These are phyloP conservation scores for Yarrowia keelungensis DNA, from an alignment of 805 yeast species.

Conservation along the genomic window DNA sequence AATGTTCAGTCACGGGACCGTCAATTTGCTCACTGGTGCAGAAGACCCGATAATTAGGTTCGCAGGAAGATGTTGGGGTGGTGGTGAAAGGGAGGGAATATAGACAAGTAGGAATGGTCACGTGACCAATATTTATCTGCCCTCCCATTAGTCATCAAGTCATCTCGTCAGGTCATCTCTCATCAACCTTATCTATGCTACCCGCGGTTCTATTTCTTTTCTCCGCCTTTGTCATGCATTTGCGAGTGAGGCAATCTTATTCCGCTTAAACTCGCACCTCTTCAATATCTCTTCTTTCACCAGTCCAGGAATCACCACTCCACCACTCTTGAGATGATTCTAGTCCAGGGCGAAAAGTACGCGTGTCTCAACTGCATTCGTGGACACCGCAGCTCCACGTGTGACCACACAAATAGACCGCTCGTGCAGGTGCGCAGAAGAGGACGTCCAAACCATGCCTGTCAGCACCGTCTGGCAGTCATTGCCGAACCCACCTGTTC, in stretches of 20 bases:
- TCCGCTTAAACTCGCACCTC: background rate
- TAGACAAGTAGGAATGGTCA: background rate
- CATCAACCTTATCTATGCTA: constrained; percentile 2
- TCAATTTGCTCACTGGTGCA: constrained; percentile 29
- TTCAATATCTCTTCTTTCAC: constrained; percentile 7
- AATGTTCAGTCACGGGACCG: background rate
- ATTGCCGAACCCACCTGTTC: constrained; percentile 43
- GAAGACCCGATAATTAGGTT: background rate
- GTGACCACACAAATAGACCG: constrained; percentile 81
- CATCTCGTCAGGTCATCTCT: background rate
- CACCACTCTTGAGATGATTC: constrained; percentile 62
- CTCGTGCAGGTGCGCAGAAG: constrained; percentile 86
- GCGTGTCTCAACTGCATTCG: constrained; percentile 76
- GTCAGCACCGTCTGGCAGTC: constrained; percentile 62
- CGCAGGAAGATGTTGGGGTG: no score
- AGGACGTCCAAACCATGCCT: constrained; percentile 78
- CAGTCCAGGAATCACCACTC: background rate
- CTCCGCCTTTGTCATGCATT: constrained; percentile 26
- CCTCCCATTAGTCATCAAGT: no score
- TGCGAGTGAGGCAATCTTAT: background rate
- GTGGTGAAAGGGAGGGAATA: no score
- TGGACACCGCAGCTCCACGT: constrained; percentile 89
- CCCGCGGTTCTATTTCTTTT: background rate
- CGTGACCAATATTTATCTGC: background rate
- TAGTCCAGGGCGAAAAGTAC: constrained; percentile 78